phyloP scores from a whole-genome alignment of 371 early-diverging fungal species.

The Syncephalastrum contaminatum region DNA sequence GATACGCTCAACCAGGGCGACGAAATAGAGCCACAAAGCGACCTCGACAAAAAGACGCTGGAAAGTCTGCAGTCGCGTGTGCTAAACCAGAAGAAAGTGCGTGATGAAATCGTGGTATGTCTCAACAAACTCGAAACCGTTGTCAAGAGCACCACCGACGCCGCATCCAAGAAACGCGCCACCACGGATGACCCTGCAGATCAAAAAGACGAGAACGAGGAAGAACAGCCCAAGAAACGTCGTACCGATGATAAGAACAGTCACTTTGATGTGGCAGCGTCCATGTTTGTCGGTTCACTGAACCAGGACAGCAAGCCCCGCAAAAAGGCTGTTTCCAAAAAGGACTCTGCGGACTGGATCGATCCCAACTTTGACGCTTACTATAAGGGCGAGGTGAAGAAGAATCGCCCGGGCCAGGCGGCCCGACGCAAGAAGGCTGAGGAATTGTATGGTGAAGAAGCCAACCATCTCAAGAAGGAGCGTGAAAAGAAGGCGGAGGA shows the following conservation, averaged over 20 bases:
- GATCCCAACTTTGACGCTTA: conserved; percentile 39
- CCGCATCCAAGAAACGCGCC: conserved; percentile 19
- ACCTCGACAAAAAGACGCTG: no score
- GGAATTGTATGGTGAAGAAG: conserved; percentile 38
- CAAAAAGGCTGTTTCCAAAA: background rate
- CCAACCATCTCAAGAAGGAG: conserved; percentile 35
- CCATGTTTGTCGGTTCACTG: conserved; percentile 37
- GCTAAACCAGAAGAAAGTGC: no score
- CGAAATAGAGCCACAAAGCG: no score
- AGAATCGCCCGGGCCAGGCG: conserved; percentile 43
- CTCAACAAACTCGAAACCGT: no score
- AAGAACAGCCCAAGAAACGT: conserved; percentile 9
- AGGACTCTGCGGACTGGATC: conserved; percentile 18
- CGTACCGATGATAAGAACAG: background rate
- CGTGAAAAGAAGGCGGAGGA: conserved; percentile 24
- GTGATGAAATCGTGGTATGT: no score
- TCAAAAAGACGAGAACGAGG: conserved; percentile 8
- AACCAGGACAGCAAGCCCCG: conserved; percentile 5
- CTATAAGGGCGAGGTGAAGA: conserved; percentile 39
- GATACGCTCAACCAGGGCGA: no score
- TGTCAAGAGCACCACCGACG: no score
- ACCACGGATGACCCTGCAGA: conserved; percentile 10
- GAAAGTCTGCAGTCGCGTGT: no score
- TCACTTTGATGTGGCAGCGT: conserved; percentile 10
- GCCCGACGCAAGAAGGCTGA: conserved; percentile 47